Base-by-base conservation (phyloP, 768 basidiomycete species). In the Boletus tomentosulus region DNA sequence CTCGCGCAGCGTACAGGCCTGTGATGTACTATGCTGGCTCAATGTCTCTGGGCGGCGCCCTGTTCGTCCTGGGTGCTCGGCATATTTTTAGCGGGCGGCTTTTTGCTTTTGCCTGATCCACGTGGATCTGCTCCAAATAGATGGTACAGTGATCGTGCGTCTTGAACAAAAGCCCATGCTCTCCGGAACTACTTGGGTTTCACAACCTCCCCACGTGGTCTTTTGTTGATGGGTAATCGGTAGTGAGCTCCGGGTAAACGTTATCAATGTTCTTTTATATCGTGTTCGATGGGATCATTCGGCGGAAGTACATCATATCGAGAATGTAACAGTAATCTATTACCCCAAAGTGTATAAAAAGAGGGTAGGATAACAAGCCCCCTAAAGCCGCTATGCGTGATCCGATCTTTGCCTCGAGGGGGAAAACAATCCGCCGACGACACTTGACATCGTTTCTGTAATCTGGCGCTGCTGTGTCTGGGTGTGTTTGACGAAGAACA, bases 401-500 rank as follows among this genome's bases (percentile, higher is more conserved):
- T 67, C 70, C 16, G 61, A 51, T 45, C 66, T 57, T 45, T 63
- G 62, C 49, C 70, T 66, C 3, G 64, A 48, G 25, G 76, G 76
- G 42, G 89, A 78, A 54, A 87, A 76, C 30, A 92, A 71, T 0
- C 90, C 89, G 13, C 89, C 90, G 6, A 92, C 85, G 13, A 91
- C 91, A 58, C 83, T 89, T 8, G 87, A 82, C 27, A 92, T 84
- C 4, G 91, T 78, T 48, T 91, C 88, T 9, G 85, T 84, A 27
- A 92, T 81, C 66, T 87, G 88, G 39, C 86, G 79, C 49, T 79
- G 79, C 51, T 84, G 85, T 39, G 64, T 67, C 57, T 83, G 89
- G 6, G 89, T 80, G 59, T 95, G 92, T 66, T 93, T 95, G 53
- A 97, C 90, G 48, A 93, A 82, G 74, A 98, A 98, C 48, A 98